Conservation (phyloP, 257 asterid genomes). For the Solanum verrucosum region DNA sequence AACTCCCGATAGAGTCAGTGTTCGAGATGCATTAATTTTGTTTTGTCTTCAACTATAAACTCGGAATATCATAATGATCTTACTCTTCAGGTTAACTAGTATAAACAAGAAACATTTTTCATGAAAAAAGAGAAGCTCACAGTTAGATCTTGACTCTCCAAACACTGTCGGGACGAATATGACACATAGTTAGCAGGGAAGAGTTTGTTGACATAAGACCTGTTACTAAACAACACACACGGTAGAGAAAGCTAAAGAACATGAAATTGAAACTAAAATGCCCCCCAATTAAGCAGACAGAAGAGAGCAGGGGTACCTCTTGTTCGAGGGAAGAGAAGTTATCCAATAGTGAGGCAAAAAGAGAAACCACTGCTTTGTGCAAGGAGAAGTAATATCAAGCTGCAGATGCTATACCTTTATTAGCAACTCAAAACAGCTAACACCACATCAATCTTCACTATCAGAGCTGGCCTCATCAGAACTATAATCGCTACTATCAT, state of each 20-base stretch:
- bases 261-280: not conserved
- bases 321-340: constrained; percentile 1
- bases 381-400: constrained; percentile 47
- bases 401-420: constrained; percentile 75
- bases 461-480: constrained; percentile 67
- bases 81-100: not conserved
- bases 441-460: constrained; percentile 53
- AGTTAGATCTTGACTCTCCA: not conserved
- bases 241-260: not conserved
- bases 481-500: constrained; percentile 67
- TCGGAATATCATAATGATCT: not conserved
- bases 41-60: not conserved
- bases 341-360: constrained; percentile 4
- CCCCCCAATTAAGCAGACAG: not conserved
- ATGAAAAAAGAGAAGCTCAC: not conserved
- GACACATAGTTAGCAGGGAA: not conserved
- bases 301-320: constrained; percentile 1
- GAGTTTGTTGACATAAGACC: not conserved
- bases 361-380: constrained; percentile 2
- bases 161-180: not conserved
- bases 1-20: not conserved
- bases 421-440: constrained; percentile 16
- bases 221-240: not conserved
- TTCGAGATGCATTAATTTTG: not conserved
- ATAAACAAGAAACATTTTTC: not conserved